These are phyloP conservation scores for Erigeron philadelphicus DNA, from an alignment of 140 eudicot species.

Conservation along the genomic window DNA sequence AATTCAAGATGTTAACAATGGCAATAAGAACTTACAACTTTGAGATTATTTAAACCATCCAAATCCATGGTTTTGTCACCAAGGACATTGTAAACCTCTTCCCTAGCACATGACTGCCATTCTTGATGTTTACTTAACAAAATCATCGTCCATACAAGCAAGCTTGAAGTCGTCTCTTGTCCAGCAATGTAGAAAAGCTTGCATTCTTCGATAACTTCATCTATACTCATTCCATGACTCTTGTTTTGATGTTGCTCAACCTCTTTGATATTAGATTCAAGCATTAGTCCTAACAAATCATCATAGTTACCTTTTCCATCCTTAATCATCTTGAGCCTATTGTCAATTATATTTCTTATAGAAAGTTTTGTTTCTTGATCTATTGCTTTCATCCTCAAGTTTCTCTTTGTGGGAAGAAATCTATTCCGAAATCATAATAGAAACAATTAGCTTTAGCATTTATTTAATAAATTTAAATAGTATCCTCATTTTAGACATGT, in stretches of 20 bases:
- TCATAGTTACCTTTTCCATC: conserved; percentile 5
- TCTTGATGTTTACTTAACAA: conserved; percentile 28
- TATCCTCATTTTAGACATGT: no score
- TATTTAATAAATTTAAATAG: no score
- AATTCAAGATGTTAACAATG: not conserved
- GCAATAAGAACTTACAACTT: conserved; percentile 22
- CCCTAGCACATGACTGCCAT: conserved; percentile 31
- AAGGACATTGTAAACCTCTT: conserved; percentile 24
- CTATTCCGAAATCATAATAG: not conserved
- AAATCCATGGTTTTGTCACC: conserved; percentile 10
- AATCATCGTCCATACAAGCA: conserved; percentile 39
- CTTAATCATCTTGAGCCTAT: conserved; percentile 23
- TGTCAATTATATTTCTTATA: conserved; percentile 23
- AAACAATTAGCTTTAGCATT: conserved; percentile 2
- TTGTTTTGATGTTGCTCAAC: conserved; percentile 22
- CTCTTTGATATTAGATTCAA: conserved; percentile 29
- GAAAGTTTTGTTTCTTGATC: conserved; percentile 10
- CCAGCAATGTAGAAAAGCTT: conserved; percentile 34
- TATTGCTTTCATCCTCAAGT: conserved; percentile 25
- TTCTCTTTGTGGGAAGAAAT: conserved; percentile 30
- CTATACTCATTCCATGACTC: conserved; percentile 23
- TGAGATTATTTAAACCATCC: conserved; percentile 23
- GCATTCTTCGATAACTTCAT: conserved; percentile 35
- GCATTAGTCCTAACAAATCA: conserved; percentile 31
- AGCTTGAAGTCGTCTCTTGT: conserved; percentile 24